A percentile compares a stretch with the other conserved stretches of the same genome.
These are phyloP conservation scores for Populus tomentosa DNA, from an alignment of 441 rosid genomes.

Conservation along the genomic window DNA sequence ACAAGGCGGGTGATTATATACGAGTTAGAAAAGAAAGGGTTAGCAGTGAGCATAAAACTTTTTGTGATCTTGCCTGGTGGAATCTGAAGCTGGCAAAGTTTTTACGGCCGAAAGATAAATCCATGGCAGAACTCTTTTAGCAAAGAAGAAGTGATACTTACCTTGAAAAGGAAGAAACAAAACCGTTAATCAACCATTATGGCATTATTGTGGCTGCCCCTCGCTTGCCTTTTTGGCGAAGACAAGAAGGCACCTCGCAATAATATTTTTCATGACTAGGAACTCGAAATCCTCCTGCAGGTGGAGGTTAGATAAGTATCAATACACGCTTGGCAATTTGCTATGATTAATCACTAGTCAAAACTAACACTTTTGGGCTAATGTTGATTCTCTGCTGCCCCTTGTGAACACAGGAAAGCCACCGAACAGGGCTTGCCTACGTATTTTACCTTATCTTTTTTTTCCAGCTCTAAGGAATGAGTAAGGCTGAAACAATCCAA, in stretches of 20 bases:
- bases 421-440: not conserved
- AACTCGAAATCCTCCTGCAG: not conserved
- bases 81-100: conserved; percentile 23
- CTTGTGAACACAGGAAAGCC: not conserved
- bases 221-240: not conserved
- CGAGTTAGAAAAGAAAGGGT: not conserved
- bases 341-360: not conserved
- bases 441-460: not conserved
- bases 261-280: not conserved
- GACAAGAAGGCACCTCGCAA: not conserved
- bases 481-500: not conserved
- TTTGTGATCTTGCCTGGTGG: conserved; percentile 18
- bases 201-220: not conserved
- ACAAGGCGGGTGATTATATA: not conserved
- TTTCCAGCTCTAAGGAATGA: not conserved
- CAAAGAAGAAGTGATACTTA: conserved; percentile 10
- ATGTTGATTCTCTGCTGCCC: not conserved
- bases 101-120: conserved; percentile 18
- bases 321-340: not conserved
- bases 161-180: conserved; percentile 27
- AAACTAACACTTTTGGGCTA: not conserved
- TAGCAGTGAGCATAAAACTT: not conserved
- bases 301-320: not conserved
- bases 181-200: not conserved
- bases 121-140: not conserved